Percentiles rank a stretch among this genome's conserved stretches.
Evolutionary conservation across 2,329 filamentous ascomycete species (phyloP).

Genomic region (Aphanocladium album): DNA sequence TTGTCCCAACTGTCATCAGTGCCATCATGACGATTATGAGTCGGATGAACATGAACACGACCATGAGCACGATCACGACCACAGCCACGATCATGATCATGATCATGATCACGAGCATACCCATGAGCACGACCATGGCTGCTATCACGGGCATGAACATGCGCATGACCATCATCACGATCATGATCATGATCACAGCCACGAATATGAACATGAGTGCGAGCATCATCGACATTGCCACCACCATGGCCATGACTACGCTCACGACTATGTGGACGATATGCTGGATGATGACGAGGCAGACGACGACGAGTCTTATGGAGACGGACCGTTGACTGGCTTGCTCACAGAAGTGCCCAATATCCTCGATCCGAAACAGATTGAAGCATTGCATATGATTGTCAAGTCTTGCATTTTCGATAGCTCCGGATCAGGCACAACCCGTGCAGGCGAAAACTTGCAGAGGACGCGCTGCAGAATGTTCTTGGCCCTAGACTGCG

Average conservation of each 20-base stretch:
- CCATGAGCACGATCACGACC: slow-evolving; percentile 25
- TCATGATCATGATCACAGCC: slow-evolving; percentile 31
- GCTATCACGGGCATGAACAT: slow-evolving; percentile 28
- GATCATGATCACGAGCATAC: slow-evolving; percentile 17
- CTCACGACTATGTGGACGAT: slow-evolving; percentile 45
- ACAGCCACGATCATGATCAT: slow-evolving; percentile 17
- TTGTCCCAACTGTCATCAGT: slow-evolving; percentile 17
- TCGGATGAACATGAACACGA: slow-evolving; percentile 47
- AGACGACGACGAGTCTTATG: slow-evolving; percentile 74
- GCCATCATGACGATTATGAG: slow-evolving; percentile 37
- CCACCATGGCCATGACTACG: slow-evolving; percentile 32
- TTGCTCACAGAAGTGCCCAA: slow-evolving; percentile 90
- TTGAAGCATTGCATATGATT: slow-evolving; percentile 95
- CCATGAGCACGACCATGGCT: slow-evolving; percentile 22
- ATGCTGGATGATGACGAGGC: slow-evolving; percentile 63
- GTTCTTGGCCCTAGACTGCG: slow-evolving; percentile 82
- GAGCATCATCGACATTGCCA: slow-evolving; percentile 27
- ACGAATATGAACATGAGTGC: slow-evolving; percentile 37
- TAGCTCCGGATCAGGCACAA: slow-evolving; percentile 64
- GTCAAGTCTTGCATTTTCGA: slow-evolving; percentile 93
- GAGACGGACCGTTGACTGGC: slow-evolving; percentile 73
- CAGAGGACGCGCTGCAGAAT: slow-evolving; percentile 88
- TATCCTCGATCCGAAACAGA: slow-evolving; percentile 89
- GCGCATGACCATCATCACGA: slow-evolving; percentile 17
- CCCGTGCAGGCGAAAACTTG: slow-evolving; percentile 69